phyloP scores from a whole-genome alignment of 2,329 filamentous ascomycete species.

The Ceratocystis cubensis region DNA sequence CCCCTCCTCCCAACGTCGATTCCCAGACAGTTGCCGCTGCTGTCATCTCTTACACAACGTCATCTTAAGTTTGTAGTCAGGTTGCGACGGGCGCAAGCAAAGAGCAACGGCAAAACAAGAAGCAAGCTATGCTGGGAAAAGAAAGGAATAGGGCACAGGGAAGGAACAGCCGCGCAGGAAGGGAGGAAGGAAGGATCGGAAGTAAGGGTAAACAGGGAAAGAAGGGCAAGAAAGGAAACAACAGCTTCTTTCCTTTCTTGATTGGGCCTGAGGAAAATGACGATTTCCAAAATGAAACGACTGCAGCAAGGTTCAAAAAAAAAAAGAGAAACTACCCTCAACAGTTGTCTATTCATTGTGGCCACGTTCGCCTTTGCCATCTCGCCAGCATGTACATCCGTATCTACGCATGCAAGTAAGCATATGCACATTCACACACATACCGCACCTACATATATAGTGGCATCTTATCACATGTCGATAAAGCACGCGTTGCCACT shows the following conservation, averaged over 20 bases:
- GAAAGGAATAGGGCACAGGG: background rate
- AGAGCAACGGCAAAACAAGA: background rate
- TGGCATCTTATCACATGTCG: too few relatives aligned
- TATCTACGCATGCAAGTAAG: too few relatives aligned
- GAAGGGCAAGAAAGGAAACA: background rate
- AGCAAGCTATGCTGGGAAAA: background rate
- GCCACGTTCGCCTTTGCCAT: too few relatives aligned
- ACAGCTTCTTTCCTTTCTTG: background rate
- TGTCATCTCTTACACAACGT: background rate
- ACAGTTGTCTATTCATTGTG: too few relatives aligned
- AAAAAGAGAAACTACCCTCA: background rate
- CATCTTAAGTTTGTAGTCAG: background rate
- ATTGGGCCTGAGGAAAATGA: background rate
- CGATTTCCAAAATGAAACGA: background rate
- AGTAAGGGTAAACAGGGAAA: background rate
- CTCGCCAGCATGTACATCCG: too few relatives aligned
- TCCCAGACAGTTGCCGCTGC: background rate
- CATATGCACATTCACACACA: too few relatives aligned
- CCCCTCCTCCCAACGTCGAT: background rate
- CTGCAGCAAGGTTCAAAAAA: background rate
- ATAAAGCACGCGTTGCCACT: too few relatives aligned
- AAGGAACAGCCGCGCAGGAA: background rate
- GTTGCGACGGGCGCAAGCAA: background rate
- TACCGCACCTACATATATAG: too few relatives aligned
- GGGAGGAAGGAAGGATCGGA: background rate